Evolutionary conservation across 1,284 basidiomycete genomes (phyloP).

Genomic region (Xerocomus nothofagi): DNA sequence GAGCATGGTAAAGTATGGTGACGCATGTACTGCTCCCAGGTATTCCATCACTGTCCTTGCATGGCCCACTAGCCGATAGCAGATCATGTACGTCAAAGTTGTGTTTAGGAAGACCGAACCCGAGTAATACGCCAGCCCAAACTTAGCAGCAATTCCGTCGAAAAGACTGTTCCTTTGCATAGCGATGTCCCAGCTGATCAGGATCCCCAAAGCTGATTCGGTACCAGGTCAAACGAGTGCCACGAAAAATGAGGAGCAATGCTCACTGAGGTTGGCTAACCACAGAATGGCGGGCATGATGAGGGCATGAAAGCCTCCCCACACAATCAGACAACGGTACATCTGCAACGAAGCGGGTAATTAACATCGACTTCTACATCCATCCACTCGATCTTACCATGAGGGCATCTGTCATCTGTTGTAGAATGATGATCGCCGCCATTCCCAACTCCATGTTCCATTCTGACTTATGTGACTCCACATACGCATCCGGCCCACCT

Average conservation of each 20-base stretch:
- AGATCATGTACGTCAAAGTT: conserved; percentile 13
- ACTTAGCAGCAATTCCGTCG: background rate
- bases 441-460: conserved; percentile 4
- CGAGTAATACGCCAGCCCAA: conserved; percentile 11
- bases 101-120: conserved; percentile 7
- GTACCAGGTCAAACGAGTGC: background rate
- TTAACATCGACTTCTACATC: too few species aligned
- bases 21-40: background rate
- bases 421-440: conserved; percentile 1
- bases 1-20: conserved; percentile 5
- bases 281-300: conserved; percentile 15
- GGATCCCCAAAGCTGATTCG: conserved; percentile 14
- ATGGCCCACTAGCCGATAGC: conserved; percentile 11
- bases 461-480: background rate
- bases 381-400: conserved; percentile 1
- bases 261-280: conserved; percentile 14
- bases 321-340: conserved; percentile 13
- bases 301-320: conserved; percentile 5
- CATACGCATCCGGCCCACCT: conserved; percentile 6
- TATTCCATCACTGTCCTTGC: background rate
- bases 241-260: background rate
- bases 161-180: background rate
- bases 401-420: conserved; percentile 15
- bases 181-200: background rate
- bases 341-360: conserved; percentile 8